phyloP scores from a whole-genome alignment of 495 filamentous ascomycete genomes.

The Lophium mytilinum region DNA sequence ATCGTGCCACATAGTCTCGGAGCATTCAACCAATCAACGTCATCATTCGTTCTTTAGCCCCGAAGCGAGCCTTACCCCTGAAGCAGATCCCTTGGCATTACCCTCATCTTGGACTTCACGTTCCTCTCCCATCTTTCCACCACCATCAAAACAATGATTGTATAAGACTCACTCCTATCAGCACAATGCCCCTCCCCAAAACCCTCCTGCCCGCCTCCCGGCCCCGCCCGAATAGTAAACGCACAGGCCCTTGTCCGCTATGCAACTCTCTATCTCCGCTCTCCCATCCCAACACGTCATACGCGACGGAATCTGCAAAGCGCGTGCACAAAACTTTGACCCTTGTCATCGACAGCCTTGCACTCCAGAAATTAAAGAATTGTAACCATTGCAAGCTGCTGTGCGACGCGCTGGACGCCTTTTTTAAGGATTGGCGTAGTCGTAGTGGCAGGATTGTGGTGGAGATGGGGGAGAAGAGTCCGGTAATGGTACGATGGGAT shows the following conservation, averaged over 20 bases:
- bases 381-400: constrained; percentile 18
- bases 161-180: too few relatives aligned
- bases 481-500: constrained; percentile 9
- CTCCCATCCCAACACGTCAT: constrained; percentile 8
- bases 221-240: not conserved
- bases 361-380: constrained; percentile 2
- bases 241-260: constrained; percentile 1
- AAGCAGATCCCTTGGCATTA: too few relatives aligned
- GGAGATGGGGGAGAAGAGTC: constrained; percentile 12
- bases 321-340: constrained; percentile 3
- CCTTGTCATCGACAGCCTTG: constrained; percentile 13
- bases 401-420: constrained; percentile 13
- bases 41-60: too few relatives aligned
- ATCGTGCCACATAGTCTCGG: too few relatives aligned
- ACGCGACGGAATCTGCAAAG: constrained; percentile 5
- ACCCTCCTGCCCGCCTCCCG: not conserved
- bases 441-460: constrained; percentile 3
- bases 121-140: too few relatives aligned
- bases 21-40: too few relatives aligned
- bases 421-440: constrained; percentile 16
- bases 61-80: too few relatives aligned
- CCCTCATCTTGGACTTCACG: too few relatives aligned
- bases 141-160: too few relatives aligned
- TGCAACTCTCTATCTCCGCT: constrained; percentile 19
- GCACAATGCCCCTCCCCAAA: not conserved